A percentile compares a stretch with the other conserved stretches of the same genome.
Evolutionary conservation across 805 yeast genomes (phyloP).

Genomic region (Kregervanrija fluxuum): DNA sequence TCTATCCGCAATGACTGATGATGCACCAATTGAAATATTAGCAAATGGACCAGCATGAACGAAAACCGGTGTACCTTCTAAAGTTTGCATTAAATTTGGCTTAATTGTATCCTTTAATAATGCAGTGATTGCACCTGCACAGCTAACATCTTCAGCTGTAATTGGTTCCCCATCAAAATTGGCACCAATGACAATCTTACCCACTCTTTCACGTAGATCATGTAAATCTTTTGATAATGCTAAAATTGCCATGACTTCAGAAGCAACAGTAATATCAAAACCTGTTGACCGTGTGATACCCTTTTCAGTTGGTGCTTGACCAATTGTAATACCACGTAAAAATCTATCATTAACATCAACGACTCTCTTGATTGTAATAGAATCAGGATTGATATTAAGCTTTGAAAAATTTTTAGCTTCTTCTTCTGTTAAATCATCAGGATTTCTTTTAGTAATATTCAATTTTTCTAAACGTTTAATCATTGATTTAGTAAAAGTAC

Average conservation of each 20-base stretch:
- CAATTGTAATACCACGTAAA: constrained; percentile 70
- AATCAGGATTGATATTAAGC: constrained; percentile 68
- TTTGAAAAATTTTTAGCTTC: constrained; percentile 60
- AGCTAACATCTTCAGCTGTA: constrained; percentile 78
- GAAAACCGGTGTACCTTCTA: constrained; percentile 83
- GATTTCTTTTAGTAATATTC: constrained; percentile 63
- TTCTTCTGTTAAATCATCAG: constrained; percentile 64
- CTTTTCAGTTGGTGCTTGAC: constrained; percentile 76
- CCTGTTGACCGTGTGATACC: constrained; percentile 69
- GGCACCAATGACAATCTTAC: constrained; percentile 68
- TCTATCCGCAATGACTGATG: constrained; percentile 75
- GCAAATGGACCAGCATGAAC: constrained; percentile 90
- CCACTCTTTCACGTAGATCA: constrained; percentile 70
- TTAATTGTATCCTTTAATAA: constrained; percentile 74
- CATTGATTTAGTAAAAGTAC: constrained; percentile 65
- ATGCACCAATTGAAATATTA: constrained; percentile 81
- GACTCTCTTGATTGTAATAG: constrained; percentile 78
- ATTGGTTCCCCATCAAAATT: constrained; percentile 63
- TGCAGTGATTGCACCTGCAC: constrained; percentile 83
- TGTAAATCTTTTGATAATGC: constrained; percentile 65
- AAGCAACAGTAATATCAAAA: constrained; percentile 78
- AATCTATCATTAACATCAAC: constrained; percentile 81
- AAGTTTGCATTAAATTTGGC: constrained; percentile 82
- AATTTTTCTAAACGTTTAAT: constrained; percentile 57
- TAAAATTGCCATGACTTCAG: constrained; percentile 80